Evolutionary conservation across 208 protist genomes (phyloP).

Genomic region (Endotrypanum monterogeii): DNA sequence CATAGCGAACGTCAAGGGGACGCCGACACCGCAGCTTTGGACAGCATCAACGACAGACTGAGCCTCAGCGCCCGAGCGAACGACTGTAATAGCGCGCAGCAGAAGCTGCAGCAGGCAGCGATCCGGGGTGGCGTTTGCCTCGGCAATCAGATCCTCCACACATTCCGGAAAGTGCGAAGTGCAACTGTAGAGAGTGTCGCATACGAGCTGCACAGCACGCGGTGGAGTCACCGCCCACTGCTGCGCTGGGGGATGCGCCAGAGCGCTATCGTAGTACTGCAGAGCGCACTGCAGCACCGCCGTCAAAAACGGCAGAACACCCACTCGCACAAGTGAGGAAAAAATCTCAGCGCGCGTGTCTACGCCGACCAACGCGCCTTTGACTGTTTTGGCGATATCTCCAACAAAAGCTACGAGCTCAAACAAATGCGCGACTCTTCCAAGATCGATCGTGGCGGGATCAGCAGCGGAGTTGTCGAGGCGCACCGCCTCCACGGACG

Average conservation of each 20-base stretch:
- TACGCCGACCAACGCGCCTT: constrained; percentile 53
- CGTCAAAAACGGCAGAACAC: constrained; percentile 44
- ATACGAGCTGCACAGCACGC: constrained; percentile 26
- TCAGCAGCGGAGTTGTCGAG: constrained; percentile 9
- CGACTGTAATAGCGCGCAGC: constrained; percentile 38
- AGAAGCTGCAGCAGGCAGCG: constrained; percentile 44
- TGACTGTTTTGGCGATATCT: constrained; percentile 70
- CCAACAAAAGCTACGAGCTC: constrained; percentile 64
- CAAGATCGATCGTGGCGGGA: constrained; percentile 5
- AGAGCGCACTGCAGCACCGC: constrained; percentile 28
- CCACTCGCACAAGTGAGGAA: constrained; percentile 40
- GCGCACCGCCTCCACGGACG: constrained; percentile 12
- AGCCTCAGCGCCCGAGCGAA: constrained; percentile 34
- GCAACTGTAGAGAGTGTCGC: constrained; percentile 31
- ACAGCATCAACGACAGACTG: constrained; percentile 49
- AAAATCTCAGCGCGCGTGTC: constrained; percentile 59
- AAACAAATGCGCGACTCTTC: constrained; percentile 31
- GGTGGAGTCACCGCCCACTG: constrained; percentile 15
- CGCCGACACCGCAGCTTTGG: constrained; percentile 28
- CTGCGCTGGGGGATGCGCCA: constrained; percentile 6
- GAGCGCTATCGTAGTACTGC: constrained; percentile 21
- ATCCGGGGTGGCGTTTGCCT: constrained; percentile 13
- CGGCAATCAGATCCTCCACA: constrained; percentile 13
- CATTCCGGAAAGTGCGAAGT: constrained; percentile 20
- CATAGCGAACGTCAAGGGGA: constrained; percentile 30